Conservation (phyloP, 1,139 yeast species). For the Candida sanyaensis region DNA sequence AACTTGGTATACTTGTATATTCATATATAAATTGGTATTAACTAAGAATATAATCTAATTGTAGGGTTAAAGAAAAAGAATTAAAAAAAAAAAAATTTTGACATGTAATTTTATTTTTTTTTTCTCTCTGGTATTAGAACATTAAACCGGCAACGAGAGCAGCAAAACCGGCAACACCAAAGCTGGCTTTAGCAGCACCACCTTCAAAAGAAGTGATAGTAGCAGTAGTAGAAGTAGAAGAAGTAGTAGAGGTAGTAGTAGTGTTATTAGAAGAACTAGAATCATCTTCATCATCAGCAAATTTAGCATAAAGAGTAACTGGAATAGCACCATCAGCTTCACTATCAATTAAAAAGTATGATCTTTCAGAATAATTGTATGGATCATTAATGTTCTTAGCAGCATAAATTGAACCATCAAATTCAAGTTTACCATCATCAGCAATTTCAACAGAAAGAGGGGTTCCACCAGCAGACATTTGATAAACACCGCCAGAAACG, state of each 20-base stretch:
- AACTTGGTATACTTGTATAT: neutral
- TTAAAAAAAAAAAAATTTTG: no score
- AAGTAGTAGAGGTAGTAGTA: no score
- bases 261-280: conserved; percentile 5
- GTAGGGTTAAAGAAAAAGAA: no score
- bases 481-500: conserved; percentile 3
- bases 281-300: neutral
- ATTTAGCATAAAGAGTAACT: conserved; percentile 17
- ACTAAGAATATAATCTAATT: no score
- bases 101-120: no score
- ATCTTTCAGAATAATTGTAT: conserved; percentile 33
- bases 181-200: conserved; percentile 1
- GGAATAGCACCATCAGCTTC: conserved; percentile 21
- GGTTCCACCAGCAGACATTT: conserved; percentile 16
- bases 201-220: conserved; percentile 4
- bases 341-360: conserved; percentile 24
- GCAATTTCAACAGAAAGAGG: conserved; percentile 14
- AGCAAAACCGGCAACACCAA: neutral
- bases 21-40: neutral
- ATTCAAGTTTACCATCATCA: conserved; percentile 23
- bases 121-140: neutral
- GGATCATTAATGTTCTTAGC: conserved; percentile 46
- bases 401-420: conserved; percentile 40
- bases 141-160: conserved; percentile 1
- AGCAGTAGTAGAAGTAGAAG: no score